Evolutionary conservation across 257 asterid genomes (phyloP).

Genomic region (Solanum tarijense): DNA sequence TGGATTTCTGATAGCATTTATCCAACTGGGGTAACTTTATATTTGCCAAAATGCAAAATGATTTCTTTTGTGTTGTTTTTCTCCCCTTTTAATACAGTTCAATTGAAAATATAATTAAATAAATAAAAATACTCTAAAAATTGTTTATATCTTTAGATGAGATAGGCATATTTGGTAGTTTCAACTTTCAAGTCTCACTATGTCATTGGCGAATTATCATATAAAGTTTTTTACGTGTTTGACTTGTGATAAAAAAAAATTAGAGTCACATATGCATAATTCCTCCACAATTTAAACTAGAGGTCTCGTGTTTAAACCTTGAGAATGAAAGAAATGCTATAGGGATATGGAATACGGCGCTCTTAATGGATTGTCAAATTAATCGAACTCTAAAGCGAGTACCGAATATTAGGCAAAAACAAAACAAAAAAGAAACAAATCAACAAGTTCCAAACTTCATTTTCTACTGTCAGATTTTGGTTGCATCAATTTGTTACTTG

Average conservation of each 20-base stretch:
- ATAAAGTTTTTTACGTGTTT: not conserved
- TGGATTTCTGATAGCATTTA: not conserved
- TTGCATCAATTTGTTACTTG: not conserved
- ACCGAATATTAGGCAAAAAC: not conserved
- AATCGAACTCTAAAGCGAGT: not conserved
- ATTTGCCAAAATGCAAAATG: not conserved
- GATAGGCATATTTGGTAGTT: not conserved
- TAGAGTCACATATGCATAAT: not conserved
- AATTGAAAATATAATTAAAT: too few relatives aligned
- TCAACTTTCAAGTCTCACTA: not conserved
- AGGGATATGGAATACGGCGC: not conserved
- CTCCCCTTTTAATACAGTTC: not conserved
- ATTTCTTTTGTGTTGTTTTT: constrained; percentile 3
- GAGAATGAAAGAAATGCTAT: not conserved
- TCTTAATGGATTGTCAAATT: not conserved
- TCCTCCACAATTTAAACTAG: not conserved
- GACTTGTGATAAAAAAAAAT: not conserved
- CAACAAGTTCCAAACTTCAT: not conserved
- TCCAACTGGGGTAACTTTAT: not conserved
- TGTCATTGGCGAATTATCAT: not conserved
- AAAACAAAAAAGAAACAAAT: not conserved
- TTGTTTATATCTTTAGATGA: too few relatives aligned
- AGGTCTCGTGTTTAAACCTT: not conserved
- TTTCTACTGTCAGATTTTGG: not conserved
- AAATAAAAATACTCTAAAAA: too few relatives aligned